Evolutionary conservation across 345 rosid genomes (phyloP).

Genomic region (Mangifera indica): DNA sequence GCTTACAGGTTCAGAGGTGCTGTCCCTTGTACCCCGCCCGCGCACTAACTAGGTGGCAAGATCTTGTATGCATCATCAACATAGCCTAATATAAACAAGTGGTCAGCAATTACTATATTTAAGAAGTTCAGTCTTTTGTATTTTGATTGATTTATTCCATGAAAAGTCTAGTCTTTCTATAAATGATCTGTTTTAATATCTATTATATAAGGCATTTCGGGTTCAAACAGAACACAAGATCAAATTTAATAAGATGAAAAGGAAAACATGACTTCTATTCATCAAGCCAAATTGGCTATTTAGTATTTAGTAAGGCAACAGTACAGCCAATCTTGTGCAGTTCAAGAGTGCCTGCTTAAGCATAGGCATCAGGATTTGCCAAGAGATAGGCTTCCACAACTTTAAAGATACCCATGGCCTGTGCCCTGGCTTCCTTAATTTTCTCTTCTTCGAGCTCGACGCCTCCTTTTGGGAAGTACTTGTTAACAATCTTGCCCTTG

Average conservation of each 20-base stretch:
- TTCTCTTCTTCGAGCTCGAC: conserved; percentile 27
- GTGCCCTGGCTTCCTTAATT: conserved; percentile 37
- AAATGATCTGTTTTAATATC: no score
- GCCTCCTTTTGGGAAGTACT: conserved; percentile 22
- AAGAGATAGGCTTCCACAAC: conserved; percentile 37
- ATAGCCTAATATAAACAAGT: no score
- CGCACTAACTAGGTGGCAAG: no score
- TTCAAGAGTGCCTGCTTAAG: background rate
- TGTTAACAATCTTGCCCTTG: conserved; percentile 18
- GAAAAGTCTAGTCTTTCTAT: no score
- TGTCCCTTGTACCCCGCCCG: no score
- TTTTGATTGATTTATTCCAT: no score
- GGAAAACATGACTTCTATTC: background rate
- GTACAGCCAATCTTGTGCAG: background rate
- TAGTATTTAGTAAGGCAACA: no score
- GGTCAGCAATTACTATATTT: no score
- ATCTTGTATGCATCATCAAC: no score
- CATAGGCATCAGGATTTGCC: conserved; percentile 34
- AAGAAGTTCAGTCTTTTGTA: no score
- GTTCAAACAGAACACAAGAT: background rate
- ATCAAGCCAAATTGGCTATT: conserved; percentile 3
- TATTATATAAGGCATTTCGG: no score
- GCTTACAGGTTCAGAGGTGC: no score
- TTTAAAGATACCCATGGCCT: conserved; percentile 27
- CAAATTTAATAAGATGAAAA: background rate